phyloP scores from a whole-genome alignment of 2,329 filamentous ascomycete species.

The Pyrenophora seminiperda region DNA sequence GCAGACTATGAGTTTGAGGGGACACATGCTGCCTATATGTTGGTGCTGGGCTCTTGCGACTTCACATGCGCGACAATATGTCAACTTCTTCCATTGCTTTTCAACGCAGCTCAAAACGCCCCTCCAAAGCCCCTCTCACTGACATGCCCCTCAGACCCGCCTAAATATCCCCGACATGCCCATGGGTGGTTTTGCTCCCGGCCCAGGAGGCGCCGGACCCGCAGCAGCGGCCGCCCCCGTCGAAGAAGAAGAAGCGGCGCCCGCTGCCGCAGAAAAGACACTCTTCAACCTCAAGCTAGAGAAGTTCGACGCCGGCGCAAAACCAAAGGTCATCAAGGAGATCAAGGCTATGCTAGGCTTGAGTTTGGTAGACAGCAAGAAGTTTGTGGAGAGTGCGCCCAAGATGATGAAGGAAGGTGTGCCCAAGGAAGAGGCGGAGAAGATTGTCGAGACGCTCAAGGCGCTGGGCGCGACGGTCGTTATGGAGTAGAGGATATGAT shows the following conservation, averaged over 20 bases:
- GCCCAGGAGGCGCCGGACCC: conserved; percentile 60
- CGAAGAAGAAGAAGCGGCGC: conserved; percentile 85
- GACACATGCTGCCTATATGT: no score
- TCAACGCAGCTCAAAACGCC: neutral
- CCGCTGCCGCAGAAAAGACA: conserved; percentile 89
- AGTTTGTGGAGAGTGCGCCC: conserved; percentile 97
- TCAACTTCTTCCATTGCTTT: neutral
- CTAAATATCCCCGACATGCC: conserved; percentile 98
- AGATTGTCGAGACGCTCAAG: conserved; percentile 96
- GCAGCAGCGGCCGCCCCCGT: conserved; percentile 66
- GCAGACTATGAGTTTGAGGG: no score
- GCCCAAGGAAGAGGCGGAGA: conserved; percentile 98
- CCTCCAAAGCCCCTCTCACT: neutral
- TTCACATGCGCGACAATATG: no score
- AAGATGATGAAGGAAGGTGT: conserved; percentile 99
- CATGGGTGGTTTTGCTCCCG: conserved; percentile 82
- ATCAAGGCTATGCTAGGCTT: conserved; percentile 94
- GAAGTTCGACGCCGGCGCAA: conserved; percentile 83
- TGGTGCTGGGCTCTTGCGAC: no score
- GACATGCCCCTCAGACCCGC: conserved; percentile 66
- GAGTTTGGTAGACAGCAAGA: conserved; percentile 98
- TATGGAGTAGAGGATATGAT: conserved; percentile 73
- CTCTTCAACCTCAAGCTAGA: conserved; percentile 95
- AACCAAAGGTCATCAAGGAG: conserved; percentile 99
- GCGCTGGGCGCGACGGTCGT: conserved; percentile 83